phyloP scores from a whole-genome alignment of 176 grass and related monocot genomes.

The Lolium multiflorum region DNA sequence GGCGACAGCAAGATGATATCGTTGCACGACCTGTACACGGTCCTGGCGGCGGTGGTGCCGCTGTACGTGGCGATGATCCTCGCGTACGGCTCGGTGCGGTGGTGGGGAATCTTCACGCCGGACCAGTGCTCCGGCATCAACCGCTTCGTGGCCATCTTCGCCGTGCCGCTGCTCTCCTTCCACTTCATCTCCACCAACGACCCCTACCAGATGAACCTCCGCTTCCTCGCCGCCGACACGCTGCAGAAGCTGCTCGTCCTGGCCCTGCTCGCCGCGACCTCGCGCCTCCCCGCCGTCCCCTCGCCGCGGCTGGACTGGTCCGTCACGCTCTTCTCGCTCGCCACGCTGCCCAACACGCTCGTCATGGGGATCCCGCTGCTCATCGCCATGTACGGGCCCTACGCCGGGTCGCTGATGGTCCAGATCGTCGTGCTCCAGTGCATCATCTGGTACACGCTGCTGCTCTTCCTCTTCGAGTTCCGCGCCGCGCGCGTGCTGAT shows the following conservation, averaged over 20 bases:
- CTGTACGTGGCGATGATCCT: constrained; percentile 91
- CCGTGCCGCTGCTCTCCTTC: constrained; percentile 88
- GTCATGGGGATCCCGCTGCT: constrained; percentile 89
- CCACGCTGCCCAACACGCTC: constrained; percentile 82
- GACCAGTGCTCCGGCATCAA: constrained; percentile 89
- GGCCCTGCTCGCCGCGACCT: neutral
- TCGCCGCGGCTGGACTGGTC: constrained; percentile 60
- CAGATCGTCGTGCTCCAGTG: constrained; percentile 88
- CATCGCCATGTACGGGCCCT: constrained; percentile 76
- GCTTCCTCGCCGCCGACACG: constrained; percentile 83
- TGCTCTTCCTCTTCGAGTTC: constrained; percentile 91
- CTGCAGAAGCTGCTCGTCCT: constrained; percentile 69
- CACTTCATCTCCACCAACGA: constrained; percentile 90
- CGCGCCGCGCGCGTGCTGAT: constrained; percentile 77
- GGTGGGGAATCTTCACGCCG: constrained; percentile 74
- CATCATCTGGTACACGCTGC: constrained; percentile 97
- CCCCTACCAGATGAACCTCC: constrained; percentile 82
- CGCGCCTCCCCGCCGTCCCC: neutral
- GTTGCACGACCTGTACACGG: constrained; percentile 70
- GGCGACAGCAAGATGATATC: constrained; percentile 52
- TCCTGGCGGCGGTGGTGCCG: constrained; percentile 78
- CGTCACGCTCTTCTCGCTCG: constrained; percentile 76
- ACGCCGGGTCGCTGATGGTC: constrained; percentile 82
- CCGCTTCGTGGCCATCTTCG: constrained; percentile 86
- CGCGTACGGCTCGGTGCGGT: constrained; percentile 69